Evolutionary conservation across 352 stramenopile genomes (phyloP).

Genomic region (Aphanomyces invadans): DNA sequence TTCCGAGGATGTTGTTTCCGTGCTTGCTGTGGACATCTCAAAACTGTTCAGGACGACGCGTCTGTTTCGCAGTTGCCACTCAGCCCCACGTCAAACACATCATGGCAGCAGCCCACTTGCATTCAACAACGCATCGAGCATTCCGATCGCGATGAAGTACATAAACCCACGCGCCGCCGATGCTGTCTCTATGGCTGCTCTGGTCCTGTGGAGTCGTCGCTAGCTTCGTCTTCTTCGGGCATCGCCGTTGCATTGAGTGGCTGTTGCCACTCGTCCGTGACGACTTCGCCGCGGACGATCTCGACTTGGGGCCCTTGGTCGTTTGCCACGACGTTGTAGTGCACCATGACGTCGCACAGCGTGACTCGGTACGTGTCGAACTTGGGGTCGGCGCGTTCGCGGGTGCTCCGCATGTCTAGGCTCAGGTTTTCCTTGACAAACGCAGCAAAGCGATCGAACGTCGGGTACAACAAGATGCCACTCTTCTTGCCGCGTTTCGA

Average conservation of each 20-base stretch:
- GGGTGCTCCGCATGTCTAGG: slow-evolving; percentile 20
- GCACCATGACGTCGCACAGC: slow-evolving; percentile 13
- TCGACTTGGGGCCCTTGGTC: not conserved
- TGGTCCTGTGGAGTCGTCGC: no score
- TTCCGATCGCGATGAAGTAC: no score
- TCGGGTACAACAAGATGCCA: slow-evolving; percentile 13
- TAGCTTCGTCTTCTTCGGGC: not conserved
- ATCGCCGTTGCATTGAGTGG: slow-evolving; percentile 1
- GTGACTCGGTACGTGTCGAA: slow-evolving; percentile 19
- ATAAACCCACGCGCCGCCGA: no score
- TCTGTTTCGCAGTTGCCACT: no score
- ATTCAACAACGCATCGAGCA: no score
- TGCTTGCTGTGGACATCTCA: no score
- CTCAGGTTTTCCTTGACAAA: slow-evolving; percentile 20
- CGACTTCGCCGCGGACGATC: slow-evolving; percentile 4
- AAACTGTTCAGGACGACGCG: no score
- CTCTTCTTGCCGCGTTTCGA: not conserved
- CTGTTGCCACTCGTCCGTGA: slow-evolving; percentile 3
- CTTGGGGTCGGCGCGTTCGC: slow-evolving; percentile 21
- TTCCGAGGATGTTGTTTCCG: no score
- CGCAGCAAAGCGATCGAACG: not conserved
- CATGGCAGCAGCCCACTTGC: no score
- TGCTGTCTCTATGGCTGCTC: no score
- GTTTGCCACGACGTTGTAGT: not conserved
- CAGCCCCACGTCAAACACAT: no score